Conservation (phyloP, 2,329 filamentous ascomycete genomes). For the Xylaria hypoxylon region DNA sequence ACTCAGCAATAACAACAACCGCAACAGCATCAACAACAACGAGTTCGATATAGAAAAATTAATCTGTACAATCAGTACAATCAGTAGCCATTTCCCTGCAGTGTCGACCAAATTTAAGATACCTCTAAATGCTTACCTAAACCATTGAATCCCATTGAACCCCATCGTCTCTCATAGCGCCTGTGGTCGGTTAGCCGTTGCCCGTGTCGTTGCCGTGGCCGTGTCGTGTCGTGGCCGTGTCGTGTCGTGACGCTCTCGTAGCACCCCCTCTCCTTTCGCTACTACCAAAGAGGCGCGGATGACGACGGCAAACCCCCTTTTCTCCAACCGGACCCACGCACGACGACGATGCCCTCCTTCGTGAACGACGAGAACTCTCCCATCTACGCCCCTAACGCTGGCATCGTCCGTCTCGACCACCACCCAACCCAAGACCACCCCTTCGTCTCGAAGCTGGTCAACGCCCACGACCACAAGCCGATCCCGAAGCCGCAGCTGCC, state of each 20-base stretch:
- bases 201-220: not conserved
- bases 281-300: conserved; percentile 26
- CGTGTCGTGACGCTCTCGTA: not conserved
- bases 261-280: conserved; percentile 15
- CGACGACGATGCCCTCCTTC: conserved; percentile 68
- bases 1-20: conserved; percentile 8
- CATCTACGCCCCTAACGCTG: conserved; percentile 48
- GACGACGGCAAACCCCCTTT: conserved; percentile 20
- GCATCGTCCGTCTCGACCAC: conserved; percentile 49
- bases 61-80: conserved; percentile 21
- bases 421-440: conserved; percentile 45
- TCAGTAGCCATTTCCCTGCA: conserved; percentile 17
- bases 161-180: conserved; percentile 8
- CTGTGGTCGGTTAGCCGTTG: conserved; percentile 6
- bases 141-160: conserved; percentile 3
- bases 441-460: conserved; percentile 45
- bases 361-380: conserved; percentile 57
- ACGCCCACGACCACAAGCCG: conserved; percentile 46
- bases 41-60: conserved; percentile 12
- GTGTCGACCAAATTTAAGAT: not conserved
- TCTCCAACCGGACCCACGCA: conserved; percentile 33
- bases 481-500: conserved; percentile 52
- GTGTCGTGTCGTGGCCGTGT: no score
- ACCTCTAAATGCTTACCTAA: conserved; percentile 32
- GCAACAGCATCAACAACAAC: not conserved